Percentiles rank a stretch among this genome's conserved stretches.
Evolutionary conservation across 108 stramenopile species (phyloP).

Genomic region (Nitzschia sp.): DNA sequence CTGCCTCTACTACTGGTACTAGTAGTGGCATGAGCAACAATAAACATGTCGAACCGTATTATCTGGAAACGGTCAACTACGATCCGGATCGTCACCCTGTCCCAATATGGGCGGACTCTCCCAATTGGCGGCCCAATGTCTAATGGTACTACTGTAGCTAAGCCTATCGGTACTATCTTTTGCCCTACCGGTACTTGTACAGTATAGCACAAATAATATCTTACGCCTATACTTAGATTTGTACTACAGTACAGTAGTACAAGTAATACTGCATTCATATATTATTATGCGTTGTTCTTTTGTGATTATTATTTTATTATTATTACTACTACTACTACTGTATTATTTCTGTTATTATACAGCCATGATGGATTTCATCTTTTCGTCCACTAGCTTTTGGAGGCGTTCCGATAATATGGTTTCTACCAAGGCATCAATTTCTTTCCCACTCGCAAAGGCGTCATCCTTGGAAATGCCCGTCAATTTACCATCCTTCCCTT

Average conservation of each 20-base stretch:
- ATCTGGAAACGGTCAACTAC: not conserved
- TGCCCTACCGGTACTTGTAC: not conserved
- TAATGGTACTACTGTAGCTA: not conserved
- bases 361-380: conserved; percentile 78
- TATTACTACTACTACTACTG: not conserved
- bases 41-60: not conserved
- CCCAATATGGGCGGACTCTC: not conserved
- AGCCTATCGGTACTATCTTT: not conserved
- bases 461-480: conserved; percentile 85
- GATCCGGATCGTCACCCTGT: not conserved
- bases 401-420: conserved; percentile 46
- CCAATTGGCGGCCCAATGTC: not conserved
- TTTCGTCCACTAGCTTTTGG: conserved; percentile 67
- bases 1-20: not conserved
- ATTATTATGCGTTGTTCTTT: not conserved
- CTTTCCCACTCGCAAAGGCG: conserved; percentile 79
- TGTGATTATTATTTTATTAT: not conserved
- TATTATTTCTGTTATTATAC: conserved; percentile 18
- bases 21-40: not conserved
- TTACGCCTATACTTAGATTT: not conserved
- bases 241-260: not conserved
- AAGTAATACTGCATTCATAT: not conserved
- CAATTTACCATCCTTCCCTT: conserved; percentile 80
- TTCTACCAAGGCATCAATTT: conserved; percentile 77
- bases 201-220: not conserved